Conservation (phyloP, 2,329 filamentous ascomycete genomes). For the Talaromyces atroroseus region DNA sequence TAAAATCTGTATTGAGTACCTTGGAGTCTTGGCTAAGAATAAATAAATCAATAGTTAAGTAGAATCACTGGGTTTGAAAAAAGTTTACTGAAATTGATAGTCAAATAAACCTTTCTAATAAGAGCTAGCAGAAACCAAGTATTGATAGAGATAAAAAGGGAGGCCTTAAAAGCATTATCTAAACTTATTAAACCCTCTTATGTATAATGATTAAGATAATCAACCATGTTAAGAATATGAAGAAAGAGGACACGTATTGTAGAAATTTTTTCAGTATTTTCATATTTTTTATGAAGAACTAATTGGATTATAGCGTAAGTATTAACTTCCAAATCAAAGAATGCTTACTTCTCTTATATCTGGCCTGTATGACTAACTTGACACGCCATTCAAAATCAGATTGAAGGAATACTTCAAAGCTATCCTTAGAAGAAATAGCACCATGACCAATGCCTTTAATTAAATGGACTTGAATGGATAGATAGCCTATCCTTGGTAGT, state of each 20-base stretch:
- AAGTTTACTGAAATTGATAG: not conserved
- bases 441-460: slow-evolving; percentile 1
- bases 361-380: not conserved
- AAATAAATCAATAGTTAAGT: not conserved
- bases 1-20: not conserved
- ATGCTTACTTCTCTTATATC: not conserved
- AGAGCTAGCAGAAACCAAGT: not conserved
- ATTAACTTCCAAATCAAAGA: not conserved
- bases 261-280: not conserved
- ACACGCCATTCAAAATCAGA: not conserved
- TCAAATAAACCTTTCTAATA: slow-evolving; percentile 1
- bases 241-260: not conserved
- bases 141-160: not conserved
- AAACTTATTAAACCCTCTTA: not conserved
- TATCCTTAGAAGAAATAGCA: not conserved
- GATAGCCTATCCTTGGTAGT: not conserved
- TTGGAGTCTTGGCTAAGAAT: not conserved
- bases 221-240: not conserved
- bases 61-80: not conserved
- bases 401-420: not conserved
- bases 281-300: not conserved
- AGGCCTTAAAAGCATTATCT: not conserved
- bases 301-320: not conserved
- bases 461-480: slow-evolving; percentile 1
- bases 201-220: not conserved